Percentiles rank a stretch among this genome's conserved stretches.
Conservation (phyloP, 176 grass and related monocot species). For the Panicum miliaceum region DNA sequence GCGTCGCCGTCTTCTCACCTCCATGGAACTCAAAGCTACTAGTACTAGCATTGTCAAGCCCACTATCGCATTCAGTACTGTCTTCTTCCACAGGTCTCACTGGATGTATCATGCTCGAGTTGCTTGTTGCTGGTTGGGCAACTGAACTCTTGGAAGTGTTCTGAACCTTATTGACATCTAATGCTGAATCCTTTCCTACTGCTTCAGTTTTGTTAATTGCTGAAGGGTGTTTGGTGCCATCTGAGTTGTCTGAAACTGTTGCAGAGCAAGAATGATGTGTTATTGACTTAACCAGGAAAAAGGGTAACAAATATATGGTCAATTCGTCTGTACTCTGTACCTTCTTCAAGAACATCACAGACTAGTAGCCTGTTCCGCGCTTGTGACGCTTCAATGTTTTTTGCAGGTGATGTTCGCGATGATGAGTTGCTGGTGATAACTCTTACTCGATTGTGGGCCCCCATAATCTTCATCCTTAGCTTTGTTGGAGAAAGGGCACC, state of each 20-base stretch:
- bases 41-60: conserved; percentile 61
- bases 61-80: conserved; percentile 59
- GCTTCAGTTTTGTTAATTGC: conserved; percentile 37
- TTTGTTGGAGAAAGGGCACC: conserved; percentile 92
- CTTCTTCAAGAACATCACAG: conserved; percentile 71
- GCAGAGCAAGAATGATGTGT: conserved; percentile 29
- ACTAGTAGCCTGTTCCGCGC: conserved; percentile 67
- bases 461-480: conserved; percentile 86
- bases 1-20: conserved; percentile 41
- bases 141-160: conserved; percentile 43
- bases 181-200: conserved; percentile 22
- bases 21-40: conserved; percentile 89
- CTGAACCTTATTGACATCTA: conserved; percentile 41
- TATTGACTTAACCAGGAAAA: conserved; percentile 23
- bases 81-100: conserved; percentile 74
- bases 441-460: conserved; percentile 63
- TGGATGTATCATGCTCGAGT: conserved; percentile 77
- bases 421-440: conserved; percentile 72
- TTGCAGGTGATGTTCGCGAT: conserved; percentile 67
- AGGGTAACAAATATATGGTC: not conserved
- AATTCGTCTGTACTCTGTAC: conserved; percentile 25
- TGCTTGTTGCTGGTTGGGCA: conserved; percentile 54
- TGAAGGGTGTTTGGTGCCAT: conserved; percentile 45
- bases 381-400: conserved; percentile 54
- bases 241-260: conserved; percentile 62